Conservation (phyloP, 129 eudicot species). For the Dittrichia graveolens region DNA sequence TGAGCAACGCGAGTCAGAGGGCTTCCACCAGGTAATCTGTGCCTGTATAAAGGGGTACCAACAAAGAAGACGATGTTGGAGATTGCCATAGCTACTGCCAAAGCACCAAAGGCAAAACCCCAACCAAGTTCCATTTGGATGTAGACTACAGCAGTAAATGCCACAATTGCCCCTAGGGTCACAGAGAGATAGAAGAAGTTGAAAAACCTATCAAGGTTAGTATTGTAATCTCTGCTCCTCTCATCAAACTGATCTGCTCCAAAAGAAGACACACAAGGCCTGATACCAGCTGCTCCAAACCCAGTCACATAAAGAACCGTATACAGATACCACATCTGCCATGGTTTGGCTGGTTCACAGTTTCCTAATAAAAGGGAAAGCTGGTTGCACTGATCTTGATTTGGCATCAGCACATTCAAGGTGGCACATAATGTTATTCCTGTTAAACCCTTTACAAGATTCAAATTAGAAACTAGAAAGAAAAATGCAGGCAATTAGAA, state of each 20-base stretch:
- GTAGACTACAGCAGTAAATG: constrained; percentile 84
- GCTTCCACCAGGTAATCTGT: constrained; percentile 89
- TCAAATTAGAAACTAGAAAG: background rate
- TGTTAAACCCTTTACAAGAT: constrained; percentile 64
- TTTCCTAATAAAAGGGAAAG: constrained; percentile 67
- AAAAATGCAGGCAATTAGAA: background rate
- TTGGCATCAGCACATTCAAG: constrained; percentile 56
- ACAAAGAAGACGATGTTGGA: constrained; percentile 78
- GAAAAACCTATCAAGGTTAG: constrained; percentile 80
- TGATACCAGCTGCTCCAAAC: constrained; percentile 94
- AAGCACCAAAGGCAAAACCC: constrained; percentile 84
- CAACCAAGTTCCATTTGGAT: constrained; percentile 82
- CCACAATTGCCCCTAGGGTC: constrained; percentile 83
- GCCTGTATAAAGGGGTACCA: constrained; percentile 82
- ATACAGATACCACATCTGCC: constrained; percentile 83
- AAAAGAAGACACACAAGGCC: constrained; percentile 95
- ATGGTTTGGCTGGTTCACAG: constrained; percentile 79
- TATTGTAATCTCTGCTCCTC: constrained; percentile 58
- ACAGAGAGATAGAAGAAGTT: constrained; percentile 84
- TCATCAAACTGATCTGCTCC: constrained; percentile 98
- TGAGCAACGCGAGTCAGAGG: constrained; percentile 95
- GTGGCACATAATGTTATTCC: constrained; percentile 84
- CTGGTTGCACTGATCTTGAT: constrained; percentile 79
- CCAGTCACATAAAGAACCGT: constrained; percentile 70
- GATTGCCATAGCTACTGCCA: constrained; percentile 80